Evolutionary conservation across 1,139 yeast species (phyloP).

Genomic region (Maudiozyma humilis): DNA sequence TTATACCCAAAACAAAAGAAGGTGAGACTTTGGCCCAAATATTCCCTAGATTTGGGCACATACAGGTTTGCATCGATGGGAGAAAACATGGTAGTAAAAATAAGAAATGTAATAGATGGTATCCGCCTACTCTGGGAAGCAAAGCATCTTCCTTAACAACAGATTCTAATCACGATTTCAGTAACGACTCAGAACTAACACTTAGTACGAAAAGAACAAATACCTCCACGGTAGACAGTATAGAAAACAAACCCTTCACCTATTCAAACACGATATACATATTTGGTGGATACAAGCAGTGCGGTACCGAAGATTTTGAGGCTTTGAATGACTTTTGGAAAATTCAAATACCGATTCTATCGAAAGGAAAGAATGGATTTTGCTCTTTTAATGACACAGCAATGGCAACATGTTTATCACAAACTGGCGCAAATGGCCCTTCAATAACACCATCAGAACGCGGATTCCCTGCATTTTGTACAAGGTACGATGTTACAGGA

Average conservation of each 20-base stretch:
- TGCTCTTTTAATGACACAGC: slow-evolving; percentile 32
- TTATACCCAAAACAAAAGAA: slow-evolving; percentile 31
- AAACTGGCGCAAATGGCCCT: slow-evolving; percentile 12
- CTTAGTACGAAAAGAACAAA: background rate
- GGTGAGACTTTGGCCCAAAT: background rate
- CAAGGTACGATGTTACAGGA: slow-evolving; percentile 11
- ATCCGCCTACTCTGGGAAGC: background rate
- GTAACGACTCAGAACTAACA: background rate
- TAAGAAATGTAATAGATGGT: background rate
- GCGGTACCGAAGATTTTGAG: slow-evolving; percentile 28
- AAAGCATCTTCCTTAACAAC: background rate
- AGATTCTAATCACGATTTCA: background rate
- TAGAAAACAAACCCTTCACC: background rate
- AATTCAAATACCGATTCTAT: slow-evolving; percentile 35
- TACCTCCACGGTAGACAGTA: background rate
- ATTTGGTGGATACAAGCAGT: slow-evolving; percentile 38
- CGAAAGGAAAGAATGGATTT: slow-evolving; percentile 30
- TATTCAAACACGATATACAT: slow-evolving; percentile 28
- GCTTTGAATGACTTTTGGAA: slow-evolving; percentile 43
- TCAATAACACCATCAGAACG: slow-evolving; percentile 27
- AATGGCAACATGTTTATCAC: slow-evolving; percentile 26
- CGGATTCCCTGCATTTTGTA: slow-evolving; percentile 30
- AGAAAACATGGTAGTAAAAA: background rate
- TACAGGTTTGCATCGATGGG: slow-evolving; percentile 27
- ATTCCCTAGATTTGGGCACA: slow-evolving; percentile 43